Percentiles rank a stretch among this genome's conserved stretches.
Evolutionary conservation across 805 yeast species (phyloP).

Genomic region (Kurtzmaniella cleridarum): DNA sequence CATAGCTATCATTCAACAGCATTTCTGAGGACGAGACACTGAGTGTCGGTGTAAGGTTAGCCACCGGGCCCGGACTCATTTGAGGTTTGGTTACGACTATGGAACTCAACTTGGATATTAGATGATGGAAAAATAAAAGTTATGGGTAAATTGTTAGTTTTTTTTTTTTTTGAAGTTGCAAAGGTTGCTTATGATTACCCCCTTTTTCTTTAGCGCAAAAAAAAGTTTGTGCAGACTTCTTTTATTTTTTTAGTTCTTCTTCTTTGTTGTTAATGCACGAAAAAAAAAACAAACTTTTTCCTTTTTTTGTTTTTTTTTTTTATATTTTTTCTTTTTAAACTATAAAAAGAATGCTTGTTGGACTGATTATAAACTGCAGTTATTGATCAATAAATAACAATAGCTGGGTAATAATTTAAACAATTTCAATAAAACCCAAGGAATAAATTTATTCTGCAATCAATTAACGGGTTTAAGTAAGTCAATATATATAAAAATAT

Average conservation of each 20-base stretch:
- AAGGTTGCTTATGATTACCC: background rate
- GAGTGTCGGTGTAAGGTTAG: background rate
- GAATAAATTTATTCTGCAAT: too few relatives aligned
- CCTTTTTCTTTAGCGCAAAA: background rate
- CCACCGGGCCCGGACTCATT: slow-evolving; percentile 1
- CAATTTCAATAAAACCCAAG: too few relatives aligned
- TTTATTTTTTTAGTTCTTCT: background rate
- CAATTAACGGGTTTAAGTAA: too few relatives aligned
- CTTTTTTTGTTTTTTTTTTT: background rate
- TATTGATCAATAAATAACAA: too few relatives aligned
- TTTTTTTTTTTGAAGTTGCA: too few relatives aligned
- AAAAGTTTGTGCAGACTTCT: too few relatives aligned
- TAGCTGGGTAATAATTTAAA: too few relatives aligned
- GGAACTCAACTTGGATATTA: slow-evolving; percentile 1
- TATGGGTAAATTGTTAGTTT: too few relatives aligned
- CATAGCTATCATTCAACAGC: background rate
- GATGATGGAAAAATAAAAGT: background rate
- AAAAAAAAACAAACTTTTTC: background rate
- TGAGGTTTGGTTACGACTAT: background rate
- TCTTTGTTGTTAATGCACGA: background rate
- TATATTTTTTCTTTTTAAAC: slow-evolving; percentile 1
- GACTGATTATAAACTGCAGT: too few relatives aligned
- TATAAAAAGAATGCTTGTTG: too few relatives aligned
- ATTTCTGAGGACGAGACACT: slow-evolving; percentile 2
- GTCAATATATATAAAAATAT: too few relatives aligned